These are phyloP conservation scores for Cotoneaster glaucophyllus DNA, from an alignment of 306 rosid genomes.

Conservation along the genomic window DNA sequence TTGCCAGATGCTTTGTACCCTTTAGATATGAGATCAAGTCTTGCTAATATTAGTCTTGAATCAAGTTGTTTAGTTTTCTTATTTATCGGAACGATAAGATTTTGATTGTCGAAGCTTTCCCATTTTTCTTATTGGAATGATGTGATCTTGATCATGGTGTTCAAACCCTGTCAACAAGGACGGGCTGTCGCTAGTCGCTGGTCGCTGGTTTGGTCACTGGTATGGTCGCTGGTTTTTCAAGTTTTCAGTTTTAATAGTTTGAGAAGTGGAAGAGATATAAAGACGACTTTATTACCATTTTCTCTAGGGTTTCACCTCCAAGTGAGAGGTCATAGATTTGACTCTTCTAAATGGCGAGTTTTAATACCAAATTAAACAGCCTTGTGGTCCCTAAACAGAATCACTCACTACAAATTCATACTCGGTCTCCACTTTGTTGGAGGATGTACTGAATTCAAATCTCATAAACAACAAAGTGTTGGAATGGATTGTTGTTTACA, in stretches of 20 bases:
- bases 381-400: no score
- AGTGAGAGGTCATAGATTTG: no score
- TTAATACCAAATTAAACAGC: no score
- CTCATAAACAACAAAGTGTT: no score
- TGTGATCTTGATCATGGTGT: background rate
- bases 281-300: no score
- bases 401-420: no score
- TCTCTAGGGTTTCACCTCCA: background rate
- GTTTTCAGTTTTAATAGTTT: no score
- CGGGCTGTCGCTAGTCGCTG: background rate
- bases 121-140: background rate
- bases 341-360: no score
- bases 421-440: accelerated
- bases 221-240: background rate
- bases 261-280: background rate
- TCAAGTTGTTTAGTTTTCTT: background rate
- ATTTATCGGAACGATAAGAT: background rate
- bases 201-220: no score
- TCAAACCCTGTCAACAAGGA: background rate
- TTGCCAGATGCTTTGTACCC: background rate
- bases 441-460: no score
- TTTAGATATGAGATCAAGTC: background rate
- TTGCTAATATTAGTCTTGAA: background rate
- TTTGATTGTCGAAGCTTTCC: background rate
- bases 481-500: no score